Conservation (phyloP, 768 basidiomycete species). For the Russula abietina region DNA sequence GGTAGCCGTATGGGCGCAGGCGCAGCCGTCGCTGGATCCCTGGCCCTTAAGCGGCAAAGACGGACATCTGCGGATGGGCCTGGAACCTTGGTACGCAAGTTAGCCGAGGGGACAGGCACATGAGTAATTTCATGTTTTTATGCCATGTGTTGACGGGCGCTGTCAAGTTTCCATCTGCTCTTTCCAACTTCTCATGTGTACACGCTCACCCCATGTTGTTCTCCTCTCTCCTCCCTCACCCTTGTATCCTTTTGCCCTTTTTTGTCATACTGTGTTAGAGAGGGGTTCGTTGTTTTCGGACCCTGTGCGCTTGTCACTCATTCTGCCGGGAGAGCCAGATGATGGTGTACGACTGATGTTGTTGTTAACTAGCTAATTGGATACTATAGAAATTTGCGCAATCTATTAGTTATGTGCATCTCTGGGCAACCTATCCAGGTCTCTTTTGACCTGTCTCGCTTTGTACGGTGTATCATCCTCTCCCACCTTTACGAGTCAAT, state of each 20-base stretch:
- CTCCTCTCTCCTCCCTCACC: background rate
- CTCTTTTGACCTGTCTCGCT: no score
- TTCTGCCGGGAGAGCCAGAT: constrained; percentile 13
- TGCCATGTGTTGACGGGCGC: constrained; percentile 6
- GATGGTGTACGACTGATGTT: constrained; percentile 20
- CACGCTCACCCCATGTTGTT: constrained; percentile 5
- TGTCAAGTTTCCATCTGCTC: background rate
- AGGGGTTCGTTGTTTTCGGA: constrained; percentile 6
- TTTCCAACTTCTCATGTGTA: constrained; percentile 2
- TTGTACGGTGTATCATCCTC: no score
- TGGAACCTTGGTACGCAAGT: constrained; percentile 16
- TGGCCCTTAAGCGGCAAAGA: constrained; percentile 72
- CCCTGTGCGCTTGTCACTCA: constrained; percentile 18
- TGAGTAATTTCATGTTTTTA: constrained; percentile 1
- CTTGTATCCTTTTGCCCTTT: constrained; percentile 6
- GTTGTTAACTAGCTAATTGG: constrained; percentile 19
- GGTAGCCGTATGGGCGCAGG: constrained; percentile 30
- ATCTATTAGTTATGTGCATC: constrained; percentile 19
- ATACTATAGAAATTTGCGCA: constrained; percentile 20
- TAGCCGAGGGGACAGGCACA: constrained; percentile 16
- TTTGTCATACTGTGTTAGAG: constrained; percentile 6
- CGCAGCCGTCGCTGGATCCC: constrained; percentile 26
- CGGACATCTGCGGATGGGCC: constrained; percentile 48
- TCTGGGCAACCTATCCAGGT: constrained; percentile 6
- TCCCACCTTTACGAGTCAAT: constrained; percentile 9